Base-by-base conservation (phyloP, 1,284 basidiomycete genomes). In the Melampsora larici-populina region DNA sequence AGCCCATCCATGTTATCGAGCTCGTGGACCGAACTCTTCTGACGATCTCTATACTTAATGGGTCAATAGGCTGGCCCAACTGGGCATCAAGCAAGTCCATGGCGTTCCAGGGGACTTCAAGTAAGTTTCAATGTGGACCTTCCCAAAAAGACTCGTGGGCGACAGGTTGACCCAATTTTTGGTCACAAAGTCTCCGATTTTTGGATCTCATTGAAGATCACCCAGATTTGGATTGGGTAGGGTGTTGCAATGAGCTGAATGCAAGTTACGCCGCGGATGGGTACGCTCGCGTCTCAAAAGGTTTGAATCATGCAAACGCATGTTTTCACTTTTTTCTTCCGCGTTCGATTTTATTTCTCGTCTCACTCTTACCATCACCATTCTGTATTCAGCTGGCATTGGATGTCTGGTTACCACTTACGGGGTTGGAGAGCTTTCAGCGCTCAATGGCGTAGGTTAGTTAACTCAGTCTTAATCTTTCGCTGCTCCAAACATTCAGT, bases 91-190 rank as follows among this genome's bases (percentile, higher is more conserved):
- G 88, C 86, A 87, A 68, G 88, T 95, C 85, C 95, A 95, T 80
- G 94, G 94, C 48, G 89, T 95, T 0, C 93, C 94, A 0, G 94
- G 94, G 58, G 94, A 96, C 85, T 97, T 94, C 84, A 97, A 96
- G 84, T 88, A 24, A 60, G 58, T 97, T 65, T 91, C 89, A 70
- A 68, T 81, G 63, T 68, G 80, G 21, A 80, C 80, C 67, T 67
- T 9, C 17, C 18, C 7, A 3, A 29, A 29, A 31, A 31, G 29
- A 29, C 46, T 21, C 29, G 2, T 17, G 0, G 58, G 29, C n/a
- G 0, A 17, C 17, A 31, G 18, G 15, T 24, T 31, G 24, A 26
- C 24, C 24, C 9, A 26, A 18, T 13, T 0, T 11, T 24, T 60
- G 43, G 43, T 46, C 15, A 24, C 58, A 17, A 60, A 60, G 58